These are phyloP conservation scores for Perilla frutescens DNA, from an alignment of 257 asterid genomes.

Conservation along the genomic window DNA sequence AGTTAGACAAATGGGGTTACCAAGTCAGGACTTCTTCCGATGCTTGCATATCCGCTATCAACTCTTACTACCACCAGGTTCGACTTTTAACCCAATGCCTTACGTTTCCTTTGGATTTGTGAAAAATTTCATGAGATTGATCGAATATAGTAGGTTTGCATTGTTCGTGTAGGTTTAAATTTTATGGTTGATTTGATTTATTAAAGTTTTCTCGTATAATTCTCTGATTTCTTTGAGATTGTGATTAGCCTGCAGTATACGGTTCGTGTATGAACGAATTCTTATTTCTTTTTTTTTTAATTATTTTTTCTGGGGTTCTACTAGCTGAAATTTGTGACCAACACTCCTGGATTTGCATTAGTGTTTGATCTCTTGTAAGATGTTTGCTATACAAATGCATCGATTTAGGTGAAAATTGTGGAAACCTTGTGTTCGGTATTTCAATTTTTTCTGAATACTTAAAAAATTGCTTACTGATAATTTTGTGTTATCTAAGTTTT, in stretches of 20 bases:
- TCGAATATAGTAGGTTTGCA: neutral
- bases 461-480: conserved; percentile 12
- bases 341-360: neutral
- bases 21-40: conserved; percentile 75
- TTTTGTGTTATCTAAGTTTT: neutral
- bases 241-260: neutral
- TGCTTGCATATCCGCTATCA: conserved; percentile 76
- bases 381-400: conserved; percentile 8
- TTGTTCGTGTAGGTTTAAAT: neutral
- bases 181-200: neutral
- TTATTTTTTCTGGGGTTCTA: neutral
- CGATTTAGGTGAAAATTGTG: conserved; percentile 11
- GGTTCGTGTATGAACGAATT: neutral
- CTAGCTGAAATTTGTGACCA: conserved; percentile 10
- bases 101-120: neutral
- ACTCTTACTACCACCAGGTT: conserved; percentile 83
- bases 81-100: neutral
- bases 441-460: conserved; percentile 12
- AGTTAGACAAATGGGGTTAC: conserved; percentile 83
- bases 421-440: neutral
- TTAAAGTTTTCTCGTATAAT: neutral
- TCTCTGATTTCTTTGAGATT: conserved; percentile 10
- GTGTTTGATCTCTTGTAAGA: conserved; percentile 24
- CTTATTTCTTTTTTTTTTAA: neutral
- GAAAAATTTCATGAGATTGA: neutral